Evolutionary conservation across 1,284 basidiomycete genomes (phyloP), one percentile per base, ranked within the genome.

Genomic region (Psilocybe mexicana): DNA sequence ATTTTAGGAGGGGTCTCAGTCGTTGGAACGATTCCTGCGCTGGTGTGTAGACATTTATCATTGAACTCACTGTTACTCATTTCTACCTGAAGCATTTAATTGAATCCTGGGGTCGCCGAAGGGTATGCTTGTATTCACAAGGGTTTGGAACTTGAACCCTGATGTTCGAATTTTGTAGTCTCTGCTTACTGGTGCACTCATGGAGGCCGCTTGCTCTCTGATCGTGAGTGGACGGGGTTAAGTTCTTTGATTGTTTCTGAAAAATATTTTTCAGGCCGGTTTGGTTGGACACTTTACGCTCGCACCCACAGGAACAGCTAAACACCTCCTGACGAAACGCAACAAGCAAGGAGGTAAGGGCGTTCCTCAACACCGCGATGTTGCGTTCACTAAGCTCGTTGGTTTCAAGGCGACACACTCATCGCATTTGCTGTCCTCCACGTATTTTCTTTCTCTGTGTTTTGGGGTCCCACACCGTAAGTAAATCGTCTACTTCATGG

Each of bases 401-500:
- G 8, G 8, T 33, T 33, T 33, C 30, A 4, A 76, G 76, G 86
- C 50, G 82, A 87, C 62, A 79, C 82, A 0, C 74, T 90, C 42
- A 88, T 90, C 64, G 85, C 90, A 0, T 92, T 92, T 67, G 90
- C 89, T 2, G 83, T 92, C 30, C 71, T 92, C 36, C 90, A 92
- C 61, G 85, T 92, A n/a, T 81, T 86, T 62, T 82, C 81, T 18
- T 92, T 83, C 74, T 81, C 80, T 0, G 78, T 87, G 59, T 88
- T 88, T 77, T 92, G 87, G 87, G 89, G 87, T 2, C 83, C 86
- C 2, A 84, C 83, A 11, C 88, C 86, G 66, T 88, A 80, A 79
- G 85, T 85, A 18, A 78, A 45, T 14, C 38, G 36, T 48, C 54
- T 50, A 12, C 48, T 46, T 25, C 36, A 46, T 11, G 12, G 48